Percentiles rank a stretch among this genome's conserved stretches.
Conservation (phyloP, 345 rosid species). For the Clarkia xantiana region DNA sequence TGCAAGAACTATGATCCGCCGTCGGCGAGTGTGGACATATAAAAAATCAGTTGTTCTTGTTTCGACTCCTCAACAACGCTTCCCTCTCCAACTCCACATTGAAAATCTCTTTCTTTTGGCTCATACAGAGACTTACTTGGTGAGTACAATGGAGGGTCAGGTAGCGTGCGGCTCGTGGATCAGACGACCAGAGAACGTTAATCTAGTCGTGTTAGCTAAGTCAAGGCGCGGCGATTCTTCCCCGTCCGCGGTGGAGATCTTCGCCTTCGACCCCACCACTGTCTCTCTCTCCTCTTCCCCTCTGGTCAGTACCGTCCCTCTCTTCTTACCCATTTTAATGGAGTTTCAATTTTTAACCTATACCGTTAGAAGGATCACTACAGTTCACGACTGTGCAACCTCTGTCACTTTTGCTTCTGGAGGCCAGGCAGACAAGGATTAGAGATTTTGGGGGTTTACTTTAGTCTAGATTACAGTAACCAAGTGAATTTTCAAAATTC, state of each 20-base stretch:
- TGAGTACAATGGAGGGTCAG: constrained; percentile 15
- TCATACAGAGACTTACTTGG: neutral
- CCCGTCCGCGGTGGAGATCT: constrained; percentile 51
- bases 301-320: constrained; percentile 23
- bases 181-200: constrained; percentile 64
- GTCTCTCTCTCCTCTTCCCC: constrained; percentile 59
- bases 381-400: too few relatives aligned
- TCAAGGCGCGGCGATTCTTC: constrained; percentile 31
- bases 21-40: too few relatives aligned
- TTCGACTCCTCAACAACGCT: too few relatives aligned
- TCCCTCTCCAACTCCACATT: too few relatives aligned
- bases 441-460: too few relatives aligned
- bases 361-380: too few relatives aligned
- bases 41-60: too few relatives aligned
- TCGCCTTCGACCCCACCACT: constrained; percentile 62
- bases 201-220: constrained; percentile 49
- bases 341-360: neutral
- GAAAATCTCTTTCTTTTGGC: neutral
- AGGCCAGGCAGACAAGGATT: too few relatives aligned
- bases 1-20: too few relatives aligned
- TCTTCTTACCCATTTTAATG: neutral
- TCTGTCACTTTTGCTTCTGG: too few relatives aligned
- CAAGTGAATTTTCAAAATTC: too few relatives aligned
- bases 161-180: constrained; percentile 89
- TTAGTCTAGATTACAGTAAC: too few relatives aligned